phyloP scores from a whole-genome alignment of 352 stramenopile species.

The Chrysophaeum taylorii region DNA sequence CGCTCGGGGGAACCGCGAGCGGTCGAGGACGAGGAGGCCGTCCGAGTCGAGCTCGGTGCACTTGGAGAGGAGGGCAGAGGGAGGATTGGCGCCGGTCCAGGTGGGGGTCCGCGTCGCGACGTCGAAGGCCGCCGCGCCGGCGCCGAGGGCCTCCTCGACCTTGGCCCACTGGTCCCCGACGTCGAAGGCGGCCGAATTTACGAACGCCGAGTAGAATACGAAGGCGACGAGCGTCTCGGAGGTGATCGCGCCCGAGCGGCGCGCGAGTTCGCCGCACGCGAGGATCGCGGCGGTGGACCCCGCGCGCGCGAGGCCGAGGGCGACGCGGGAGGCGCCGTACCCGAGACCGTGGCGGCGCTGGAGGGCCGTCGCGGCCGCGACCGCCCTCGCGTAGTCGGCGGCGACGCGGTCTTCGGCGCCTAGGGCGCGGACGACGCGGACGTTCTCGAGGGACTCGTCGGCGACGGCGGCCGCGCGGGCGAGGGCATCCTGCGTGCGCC shows the following conservation, averaged over 20 bases:
- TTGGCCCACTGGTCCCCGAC: slow-evolving; percentile 9
- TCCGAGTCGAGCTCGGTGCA: no score
- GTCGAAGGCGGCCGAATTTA: slow-evolving; percentile 3
- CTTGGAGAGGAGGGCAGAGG: neutral
- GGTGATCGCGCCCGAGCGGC: neutral
- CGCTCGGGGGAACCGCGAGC: no score
- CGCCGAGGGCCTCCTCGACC: slow-evolving; percentile 44
- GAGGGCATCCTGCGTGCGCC: neutral
- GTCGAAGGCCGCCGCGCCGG: slow-evolving; percentile 18
- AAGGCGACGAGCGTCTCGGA: neutral
- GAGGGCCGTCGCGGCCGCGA: neutral
- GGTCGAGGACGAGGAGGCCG: no score
- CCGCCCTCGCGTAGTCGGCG: neutral
- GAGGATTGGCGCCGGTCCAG: neutral
- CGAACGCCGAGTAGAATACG: slow-evolving; percentile 7
- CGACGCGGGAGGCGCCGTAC: slow-evolving; percentile 7
- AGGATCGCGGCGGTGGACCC: neutral
- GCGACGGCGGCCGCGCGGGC: neutral
- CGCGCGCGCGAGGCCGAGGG: neutral
- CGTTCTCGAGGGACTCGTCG: neutral
- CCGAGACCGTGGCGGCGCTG: neutral
- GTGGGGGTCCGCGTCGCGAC: neutral
- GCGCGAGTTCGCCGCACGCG: neutral
- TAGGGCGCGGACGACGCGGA: neutral
- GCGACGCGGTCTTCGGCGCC: neutral